phyloP scores from a whole-genome alignment of 2,329 filamentous ascomycete genomes.

The Fusarium sarcochroum region DNA sequence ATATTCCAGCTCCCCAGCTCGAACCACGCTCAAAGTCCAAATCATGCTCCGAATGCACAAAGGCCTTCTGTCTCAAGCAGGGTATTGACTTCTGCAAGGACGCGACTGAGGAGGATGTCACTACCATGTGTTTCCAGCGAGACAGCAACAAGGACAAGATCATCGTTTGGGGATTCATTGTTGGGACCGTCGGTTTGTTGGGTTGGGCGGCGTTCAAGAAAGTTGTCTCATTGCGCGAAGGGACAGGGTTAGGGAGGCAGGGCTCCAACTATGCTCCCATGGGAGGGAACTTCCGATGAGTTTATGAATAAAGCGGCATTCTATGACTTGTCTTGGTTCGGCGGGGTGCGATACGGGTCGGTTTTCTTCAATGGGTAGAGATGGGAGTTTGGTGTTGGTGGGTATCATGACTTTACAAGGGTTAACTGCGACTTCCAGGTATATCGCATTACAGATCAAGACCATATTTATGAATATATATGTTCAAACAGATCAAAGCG shows the following conservation, averaged over 20 bases:
- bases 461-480: slow-evolving; percentile 16
- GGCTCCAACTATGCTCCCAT: slow-evolving; percentile 51
- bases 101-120: slow-evolving; percentile 72
- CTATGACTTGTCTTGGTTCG: not conserved
- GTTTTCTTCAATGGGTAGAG: slow-evolving; percentile 2
- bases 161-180: slow-evolving; percentile 75
- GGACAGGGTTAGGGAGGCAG: slow-evolving; percentile 49
- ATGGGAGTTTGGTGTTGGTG: slow-evolving; percentile 24
- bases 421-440: slow-evolving; percentile 10
- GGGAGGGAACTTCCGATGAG: slow-evolving; percentile 42
- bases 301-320: not conserved
- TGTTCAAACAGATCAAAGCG: slow-evolving; percentile 35
- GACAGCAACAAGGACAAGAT: slow-evolving; percentile 77
- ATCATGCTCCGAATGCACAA: slow-evolving; percentile 74
- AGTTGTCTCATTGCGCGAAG: slow-evolving; percentile 59
- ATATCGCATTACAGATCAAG: slow-evolving; percentile 1
- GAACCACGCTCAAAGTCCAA: slow-evolving; percentile 57
- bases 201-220: slow-evolving; percentile 71
- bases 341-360: not conserved
- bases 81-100: slow-evolving; percentile 74
- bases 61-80: slow-evolving; percentile 73
- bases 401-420: slow-evolving; percentile 19
- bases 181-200: slow-evolving; percentile 70
- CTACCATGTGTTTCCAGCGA: slow-evolving; percentile 75
- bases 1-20: slow-evolving; percentile 31